Evolutionary conservation across 2,329 filamentous ascomycete species (phyloP).

Genomic region (Penicillium sp.): DNA sequence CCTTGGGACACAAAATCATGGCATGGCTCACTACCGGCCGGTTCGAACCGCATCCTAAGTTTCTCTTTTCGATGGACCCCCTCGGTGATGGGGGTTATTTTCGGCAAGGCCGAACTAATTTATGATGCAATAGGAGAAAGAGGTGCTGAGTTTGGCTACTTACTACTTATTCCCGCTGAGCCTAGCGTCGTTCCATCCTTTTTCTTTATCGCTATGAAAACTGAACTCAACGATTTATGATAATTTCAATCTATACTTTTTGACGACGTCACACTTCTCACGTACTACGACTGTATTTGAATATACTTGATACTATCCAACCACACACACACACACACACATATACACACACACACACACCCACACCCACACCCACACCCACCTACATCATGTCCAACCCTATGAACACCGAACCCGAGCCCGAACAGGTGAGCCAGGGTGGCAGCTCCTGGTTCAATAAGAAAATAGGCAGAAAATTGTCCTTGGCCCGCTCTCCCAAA

Average conservation of each 20-base stretch:
- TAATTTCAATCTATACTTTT: slow-evolving; percentile 6
- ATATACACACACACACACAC: neutral
- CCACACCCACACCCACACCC: neutral
- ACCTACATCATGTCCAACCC: slow-evolving; percentile 13
- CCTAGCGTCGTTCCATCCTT: neutral
- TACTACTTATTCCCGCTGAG: slow-evolving; percentile 13
- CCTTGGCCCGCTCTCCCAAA: slow-evolving; percentile 8
- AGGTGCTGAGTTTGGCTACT: neutral
- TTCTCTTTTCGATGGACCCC: neutral
- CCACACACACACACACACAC: neutral
- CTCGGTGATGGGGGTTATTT: neutral
- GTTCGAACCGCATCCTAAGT: neutral
- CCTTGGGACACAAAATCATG: slow-evolving; percentile 7
- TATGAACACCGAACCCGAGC: slow-evolving; percentile 9
- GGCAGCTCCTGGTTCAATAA: slow-evolving; percentile 16
- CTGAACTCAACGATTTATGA: slow-evolving; percentile 19
- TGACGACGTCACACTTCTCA: neutral
- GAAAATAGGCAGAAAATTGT: slow-evolving; percentile 19
- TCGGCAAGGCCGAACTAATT: slow-evolving; percentile 8
- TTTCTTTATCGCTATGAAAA: slow-evolving; percentile 4
- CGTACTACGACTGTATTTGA: neutral
- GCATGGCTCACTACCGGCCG: neutral
- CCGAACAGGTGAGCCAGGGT: slow-evolving; percentile 12
- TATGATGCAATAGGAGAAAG: slow-evolving; percentile 22
- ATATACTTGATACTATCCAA: neutral